Evolutionary conservation across 208 protist species (phyloP), one percentile per base, ranked within the genome.

Genomic region (Leishmania lainsoni): DNA sequence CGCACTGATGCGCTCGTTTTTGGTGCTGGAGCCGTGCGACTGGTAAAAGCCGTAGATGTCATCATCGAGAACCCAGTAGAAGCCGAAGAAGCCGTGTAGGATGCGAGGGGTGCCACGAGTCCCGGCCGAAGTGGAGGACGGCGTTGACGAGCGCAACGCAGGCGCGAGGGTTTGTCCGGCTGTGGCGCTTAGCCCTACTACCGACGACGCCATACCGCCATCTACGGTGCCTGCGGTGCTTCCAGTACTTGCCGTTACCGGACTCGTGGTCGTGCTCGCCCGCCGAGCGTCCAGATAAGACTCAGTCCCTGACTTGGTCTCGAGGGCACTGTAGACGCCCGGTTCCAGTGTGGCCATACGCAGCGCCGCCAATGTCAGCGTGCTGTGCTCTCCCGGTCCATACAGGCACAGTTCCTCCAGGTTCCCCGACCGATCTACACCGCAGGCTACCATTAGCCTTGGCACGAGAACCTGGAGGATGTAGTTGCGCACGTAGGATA

Each of bases 1-100:
- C 4, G 85, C 72, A 20, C 91, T 90, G 42, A 95, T 88, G 51
- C 68, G 78, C 59, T 94, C 89, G 48, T 93, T 92, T 72, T 91
- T 90, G 29, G 61, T 73, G 45, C 61, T 72, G 2, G 74, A 12
- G 4, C 42, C 71, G 61, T 75, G 39, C 16, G 84, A 74, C 48
- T 78, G 70, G 77, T 88, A 83, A 61, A 98, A 95, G 76, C 77
- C 76, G 68, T 88, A 91, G 73, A 98, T 95, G 75, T 98, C 95
- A 79, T 98, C 95, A 59, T 98, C 95, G n/a, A 98, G 78, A 1
- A 98, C 94, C 94, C 95, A 98, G 79, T 94, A 94, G 51, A 87
- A 89, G 26, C 89, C 91, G 35, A 87, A 83, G 52, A 94, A 81
- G 10, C 83, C 70, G 78, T 94, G 91, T n/a, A 83, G 85, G 10